Evolutionary conservation across 1,139 yeast species (phyloP), one percentile per base, ranked within the genome.

Genomic region (Hyphopichia wangnamkhiaoensis): DNA sequence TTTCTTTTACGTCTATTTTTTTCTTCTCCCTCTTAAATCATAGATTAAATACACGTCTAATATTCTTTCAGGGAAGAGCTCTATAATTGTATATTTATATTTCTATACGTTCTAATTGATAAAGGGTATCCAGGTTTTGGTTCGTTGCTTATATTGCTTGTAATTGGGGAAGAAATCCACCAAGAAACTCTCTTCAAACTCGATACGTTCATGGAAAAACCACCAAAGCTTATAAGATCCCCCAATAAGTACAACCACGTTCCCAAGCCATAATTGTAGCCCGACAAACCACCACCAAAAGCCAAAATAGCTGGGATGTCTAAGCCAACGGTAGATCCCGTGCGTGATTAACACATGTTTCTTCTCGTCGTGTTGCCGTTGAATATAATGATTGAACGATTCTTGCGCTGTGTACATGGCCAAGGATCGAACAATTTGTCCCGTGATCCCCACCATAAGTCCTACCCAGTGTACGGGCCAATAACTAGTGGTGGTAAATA

Each of bases 221-320:
- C 61, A 56, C 79, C 84, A 80, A 14, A 93, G 65, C 38, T 65
- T 57, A 34, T 48, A 48, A 3, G 54, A 55, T 2, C 74, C 75
- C 5, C 52, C 46, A 0, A 42, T 37, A 10, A 63, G 45, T 3
- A 61, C 44, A 1, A 68, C 33, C 31, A 58, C 40, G 59, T 90
- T 93, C 35, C 80, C 65, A 42, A 91, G 61, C 47, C 84, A 54
- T 37, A 91, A 30, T 58, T 93, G 95, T 2, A 90, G 72, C 0
- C 98, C 98, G 3, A 91, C 53, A 20, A 94, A 93, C 97, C 98
- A 94, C 79, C 89, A 82, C 56, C 83, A 91, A 59, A 86, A 93
- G 1, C 98, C 98, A 41, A 82, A 76, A 61, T 93, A 93, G 37
- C 95, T 84, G 9, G 98, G 98, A 58, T 93, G 98, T 43, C 98